Percentiles rank a stretch among this genome's conserved stretches.
These are phyloP conservation scores for Cryphonectria japonica DNA, from an alignment of 2,329 filamentous ascomycete genomes.

Conservation along the genomic window DNA sequence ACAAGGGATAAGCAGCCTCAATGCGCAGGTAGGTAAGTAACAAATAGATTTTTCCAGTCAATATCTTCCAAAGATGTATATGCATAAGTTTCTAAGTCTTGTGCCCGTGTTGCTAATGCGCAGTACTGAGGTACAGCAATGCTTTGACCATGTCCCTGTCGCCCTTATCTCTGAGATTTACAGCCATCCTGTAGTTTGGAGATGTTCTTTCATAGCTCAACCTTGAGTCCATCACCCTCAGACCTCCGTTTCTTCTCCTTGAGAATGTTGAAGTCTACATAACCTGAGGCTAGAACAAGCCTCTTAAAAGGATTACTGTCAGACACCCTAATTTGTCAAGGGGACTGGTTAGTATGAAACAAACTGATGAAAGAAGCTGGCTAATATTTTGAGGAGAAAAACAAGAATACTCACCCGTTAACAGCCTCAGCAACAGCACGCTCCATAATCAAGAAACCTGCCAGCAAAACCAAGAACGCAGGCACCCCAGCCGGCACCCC, in stretches of 20 bases:
- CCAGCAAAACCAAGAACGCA: not conserved
- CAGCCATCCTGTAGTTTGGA: not conserved
- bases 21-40: too few relatives aligned
- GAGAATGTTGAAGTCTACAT: conserved; percentile 17
- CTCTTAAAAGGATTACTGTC: conserved; percentile 14
- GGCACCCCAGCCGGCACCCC: conserved; percentile 18
- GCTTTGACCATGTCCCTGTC: not conserved
- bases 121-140: not conserved
- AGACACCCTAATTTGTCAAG: conserved; percentile 1
- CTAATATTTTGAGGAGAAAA: not conserved
- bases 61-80: too few relatives aligned
- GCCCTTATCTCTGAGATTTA: not conserved
- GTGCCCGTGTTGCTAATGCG: not conserved
- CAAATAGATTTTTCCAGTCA: too few relatives aligned
- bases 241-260: not conserved
- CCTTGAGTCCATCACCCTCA: not conserved
- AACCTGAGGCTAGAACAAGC: conserved; percentile 12
- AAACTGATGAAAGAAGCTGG: too few relatives aligned
- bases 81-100: not conserved
- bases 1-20: too few relatives aligned
- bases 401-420: conserved; percentile 2
- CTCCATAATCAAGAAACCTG: conserved; percentile 7
- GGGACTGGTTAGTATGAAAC: not conserved
- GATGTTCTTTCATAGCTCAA: not conserved
- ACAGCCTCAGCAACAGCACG: conserved; percentile 9